A percentile compares a stretch with the other conserved stretches of the same genome.
Evolutionary conservation across 2,329 filamentous ascomycete genomes (phyloP).

Genomic region (Aspergillus nomiae): DNA sequence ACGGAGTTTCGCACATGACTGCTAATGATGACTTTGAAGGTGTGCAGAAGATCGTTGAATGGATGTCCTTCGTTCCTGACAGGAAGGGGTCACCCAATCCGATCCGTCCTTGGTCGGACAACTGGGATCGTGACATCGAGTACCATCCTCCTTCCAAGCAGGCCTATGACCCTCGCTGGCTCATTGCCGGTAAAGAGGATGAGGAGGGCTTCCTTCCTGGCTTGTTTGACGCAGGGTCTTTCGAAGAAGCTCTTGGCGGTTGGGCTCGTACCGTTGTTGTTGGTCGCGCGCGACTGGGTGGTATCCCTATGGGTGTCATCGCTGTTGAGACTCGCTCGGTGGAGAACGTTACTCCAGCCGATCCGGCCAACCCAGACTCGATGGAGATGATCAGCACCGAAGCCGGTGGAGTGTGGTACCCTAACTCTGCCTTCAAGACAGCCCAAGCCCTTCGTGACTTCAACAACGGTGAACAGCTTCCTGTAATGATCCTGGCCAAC

Average conservation of each 20-base stretch:
- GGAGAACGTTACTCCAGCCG: slow-evolving; percentile 94
- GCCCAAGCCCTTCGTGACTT: slow-evolving; percentile 98
- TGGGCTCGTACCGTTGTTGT: slow-evolving; percentile 98
- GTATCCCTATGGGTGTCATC: slow-evolving; percentile 98
- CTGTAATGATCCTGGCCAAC: slow-evolving; percentile 98
- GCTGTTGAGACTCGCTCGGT: slow-evolving; percentile 93
- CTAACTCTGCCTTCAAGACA: slow-evolving; percentile 99
- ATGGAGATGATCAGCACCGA: slow-evolving; percentile 94
- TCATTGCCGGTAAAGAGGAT: slow-evolving; percentile 85
- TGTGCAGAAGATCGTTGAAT: slow-evolving; percentile 96
- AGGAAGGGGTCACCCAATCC: slow-evolving; percentile 91
- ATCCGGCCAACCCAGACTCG: slow-evolving; percentile 97
- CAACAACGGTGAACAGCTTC: slow-evolving; percentile 97
- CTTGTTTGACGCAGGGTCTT: slow-evolving; percentile 95
- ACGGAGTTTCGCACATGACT: slow-evolving; percentile 99
- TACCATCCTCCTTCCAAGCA: slow-evolving; percentile 80
- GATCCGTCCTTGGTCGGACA: slow-evolving; percentile 81
- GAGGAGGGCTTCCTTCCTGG: slow-evolving; percentile 83
- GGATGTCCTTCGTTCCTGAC: slow-evolving; percentile 96
- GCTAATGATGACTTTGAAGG: slow-evolving; percentile 97
- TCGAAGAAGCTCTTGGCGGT: slow-evolving; percentile 92
- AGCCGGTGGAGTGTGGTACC: slow-evolving; percentile 99
- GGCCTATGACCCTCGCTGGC: slow-evolving; percentile 88
- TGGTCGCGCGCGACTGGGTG: slow-evolving; percentile 91
- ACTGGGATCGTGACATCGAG: slow-evolving; percentile 88